Conservation (phyloP, 106 monocot species). For the Dendrobium huoshanense region DNA sequence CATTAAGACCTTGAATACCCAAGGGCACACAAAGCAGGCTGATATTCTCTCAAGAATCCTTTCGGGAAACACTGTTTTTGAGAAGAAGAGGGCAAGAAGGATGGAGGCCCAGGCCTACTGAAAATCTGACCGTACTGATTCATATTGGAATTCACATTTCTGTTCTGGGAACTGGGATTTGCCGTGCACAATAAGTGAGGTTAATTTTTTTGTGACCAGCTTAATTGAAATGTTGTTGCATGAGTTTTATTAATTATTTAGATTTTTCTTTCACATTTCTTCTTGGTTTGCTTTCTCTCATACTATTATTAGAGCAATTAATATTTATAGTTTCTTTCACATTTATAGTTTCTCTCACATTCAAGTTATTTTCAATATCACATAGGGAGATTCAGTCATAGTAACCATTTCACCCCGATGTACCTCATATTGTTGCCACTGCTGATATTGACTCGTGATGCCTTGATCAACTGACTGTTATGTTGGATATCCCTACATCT, state of each 20-base stretch:
- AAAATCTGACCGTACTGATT: not conserved
- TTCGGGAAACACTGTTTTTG: slow-evolving; percentile 22
- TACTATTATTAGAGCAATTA: not conserved
- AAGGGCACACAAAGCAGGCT: slow-evolving; percentile 89
- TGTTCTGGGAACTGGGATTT: not conserved
- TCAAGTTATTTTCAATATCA: too few species aligned
- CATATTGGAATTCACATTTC: not conserved
- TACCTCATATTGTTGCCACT: too few species aligned
- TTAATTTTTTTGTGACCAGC: not conserved
- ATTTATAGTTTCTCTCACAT: too few species aligned
- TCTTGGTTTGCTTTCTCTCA: not conserved
- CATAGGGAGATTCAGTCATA: too few species aligned
- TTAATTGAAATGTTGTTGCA: not conserved
- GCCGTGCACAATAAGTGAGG: not conserved
- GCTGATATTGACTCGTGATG: too few species aligned
- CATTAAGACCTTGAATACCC: slow-evolving; percentile 51
- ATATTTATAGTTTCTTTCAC: too few species aligned
- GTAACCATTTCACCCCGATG: too few species aligned
- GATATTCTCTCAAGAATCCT: slow-evolving; percentile 74
- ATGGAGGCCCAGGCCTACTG: slow-evolving; percentile 12
- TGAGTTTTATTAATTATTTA: not conserved
- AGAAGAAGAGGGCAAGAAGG: slow-evolving; percentile 28
- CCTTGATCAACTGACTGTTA: too few species aligned
- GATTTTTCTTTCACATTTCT: not conserved
- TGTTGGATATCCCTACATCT: too few species aligned